Percentiles rank a stretch among this genome's conserved stretches.
Conservation (phyloP, 31 red algal genomes). For the Endocladia muricata region DNA sequence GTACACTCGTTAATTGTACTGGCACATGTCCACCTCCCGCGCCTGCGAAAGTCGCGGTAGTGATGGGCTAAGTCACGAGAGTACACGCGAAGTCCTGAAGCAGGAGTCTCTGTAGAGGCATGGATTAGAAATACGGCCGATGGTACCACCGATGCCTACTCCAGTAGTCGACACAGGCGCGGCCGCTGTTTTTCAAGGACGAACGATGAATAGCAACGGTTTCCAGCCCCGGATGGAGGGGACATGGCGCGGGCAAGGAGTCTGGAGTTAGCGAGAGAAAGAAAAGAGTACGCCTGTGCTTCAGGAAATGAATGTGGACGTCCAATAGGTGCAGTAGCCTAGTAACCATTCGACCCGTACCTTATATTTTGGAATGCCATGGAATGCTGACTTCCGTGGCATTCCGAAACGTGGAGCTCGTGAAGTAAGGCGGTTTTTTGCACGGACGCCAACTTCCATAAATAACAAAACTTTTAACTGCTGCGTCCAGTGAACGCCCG, state of each 20-base stretch:
- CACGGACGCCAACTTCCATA: no score
- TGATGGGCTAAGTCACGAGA: conserved; percentile 22
- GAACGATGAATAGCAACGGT: neutral
- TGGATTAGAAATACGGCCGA: neutral
- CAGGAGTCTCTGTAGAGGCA: neutral
- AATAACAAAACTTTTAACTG: no score
- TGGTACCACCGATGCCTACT: neutral
- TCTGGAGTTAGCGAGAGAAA: conserved; percentile 4
- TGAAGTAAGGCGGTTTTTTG: no score
- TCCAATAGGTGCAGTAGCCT: no score
- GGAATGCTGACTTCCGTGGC: no score
- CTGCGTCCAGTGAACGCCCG: no score
- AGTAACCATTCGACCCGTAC: no score
- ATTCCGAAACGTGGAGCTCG: no score
- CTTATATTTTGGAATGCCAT: no score
- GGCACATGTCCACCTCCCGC: conserved; percentile 5
- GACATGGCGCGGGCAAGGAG: neutral
- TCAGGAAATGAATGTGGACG: no score
- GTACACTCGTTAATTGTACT: conserved; percentile 9
- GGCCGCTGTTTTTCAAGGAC: neutral
- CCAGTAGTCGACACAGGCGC: conserved; percentile 2
- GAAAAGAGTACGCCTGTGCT: no score
- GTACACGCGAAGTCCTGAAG: conserved; percentile 22
- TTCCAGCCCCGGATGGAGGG: neutral
- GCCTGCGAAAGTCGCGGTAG: conserved; percentile 6